Percentiles rank a stretch among this genome's conserved stretches.
These are phyloP conservation scores for Ophiosphaerella narmari DNA, from an alignment of 2,329 filamentous ascomycete species.

Conservation along the genomic window DNA sequence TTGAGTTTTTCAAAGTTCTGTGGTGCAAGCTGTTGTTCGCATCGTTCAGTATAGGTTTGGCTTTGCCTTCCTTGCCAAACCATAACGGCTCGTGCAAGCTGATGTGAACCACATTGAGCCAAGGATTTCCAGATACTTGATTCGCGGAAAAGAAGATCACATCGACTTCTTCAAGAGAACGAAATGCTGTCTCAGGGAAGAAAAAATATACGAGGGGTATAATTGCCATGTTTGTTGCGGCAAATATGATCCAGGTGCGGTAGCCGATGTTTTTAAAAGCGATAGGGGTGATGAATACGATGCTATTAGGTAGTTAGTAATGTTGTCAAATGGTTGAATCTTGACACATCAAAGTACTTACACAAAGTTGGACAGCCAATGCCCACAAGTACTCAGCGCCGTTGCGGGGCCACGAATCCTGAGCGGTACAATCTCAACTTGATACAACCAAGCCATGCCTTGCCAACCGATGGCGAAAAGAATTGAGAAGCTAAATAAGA, in stretches of 20 bases:
- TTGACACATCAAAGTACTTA: slow-evolving; percentile 40
- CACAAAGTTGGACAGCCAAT: slow-evolving; percentile 70
- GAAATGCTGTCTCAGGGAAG: slow-evolving; percentile 64
- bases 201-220: slow-evolving; percentile 62
- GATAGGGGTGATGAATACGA: slow-evolving; percentile 68
- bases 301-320: slow-evolving; percentile 52
- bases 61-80: slow-evolving; percentile 61
- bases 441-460: slow-evolving; percentile 65
- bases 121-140: slow-evolving; percentile 55
- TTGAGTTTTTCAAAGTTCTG: slow-evolving; percentile 10
- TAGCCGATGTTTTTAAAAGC: slow-evolving; percentile 61
- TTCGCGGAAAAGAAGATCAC: slow-evolving; percentile 62
- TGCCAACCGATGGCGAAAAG: slow-evolving; percentile 86
- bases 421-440: slow-evolving; percentile 83
- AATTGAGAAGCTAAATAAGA: slow-evolving; percentile 89
- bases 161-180: slow-evolving; percentile 68
- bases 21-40: slow-evolving; percentile 36
- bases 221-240: slow-evolving; percentile 56
- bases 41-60: slow-evolving; percentile 55
- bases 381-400: slow-evolving; percentile 82
- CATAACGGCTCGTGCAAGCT: slow-evolving; percentile 58
- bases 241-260: slow-evolving; percentile 63
- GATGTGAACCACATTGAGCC: slow-evolving; percentile 53
- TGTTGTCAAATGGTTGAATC: not conserved
- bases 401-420: slow-evolving; percentile 87